Evolutionary conservation across 345 rosid species (phyloP), one percentile per base, ranked within the genome.

Genomic region (Citrus mangshanensis): DNA sequence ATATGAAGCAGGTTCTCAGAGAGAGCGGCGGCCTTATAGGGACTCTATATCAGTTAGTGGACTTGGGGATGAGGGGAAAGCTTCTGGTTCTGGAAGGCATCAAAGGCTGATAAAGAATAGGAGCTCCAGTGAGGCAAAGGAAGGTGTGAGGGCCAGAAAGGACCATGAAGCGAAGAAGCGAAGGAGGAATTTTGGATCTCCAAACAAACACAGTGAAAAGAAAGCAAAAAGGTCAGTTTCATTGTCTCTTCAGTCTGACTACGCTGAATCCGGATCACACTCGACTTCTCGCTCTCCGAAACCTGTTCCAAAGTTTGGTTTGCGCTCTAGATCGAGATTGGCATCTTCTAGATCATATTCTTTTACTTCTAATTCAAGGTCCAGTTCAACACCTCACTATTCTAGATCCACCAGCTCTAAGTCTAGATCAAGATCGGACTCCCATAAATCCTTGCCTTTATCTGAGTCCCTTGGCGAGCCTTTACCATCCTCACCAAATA

Each of bases 401-500:
- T 70, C 77, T 83, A 78, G 72, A 76, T 73, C 81, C 56, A 70
- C 32, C 64, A 68, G 58, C 40, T 62, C 76, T 28, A 77, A 81
- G 27, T 78, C 81, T 21, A 76, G 49, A 68, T 79, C 79, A 65
- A 82, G 84, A 27, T 82, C 59, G 25, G 69, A 67, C 75, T 80
- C 85, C 58, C 78, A 63, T 32, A 49, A 73, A 72, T 72, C 77
- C 16, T 73, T 80, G 72, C 76, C 87, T 37, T 76, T 80, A 65
- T 81, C 82, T 62, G 80, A 60, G 55, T 80, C 85, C 54, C 54
- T n/a, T 76, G 76, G 74, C 59, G 71, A 4, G 34, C 70, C 82
- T 72, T 73, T 74, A 74, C 83, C 76, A 10, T 80, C 85, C 55
- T 78, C 81, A 28, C 80, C 82, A 73, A 75, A 77, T 25, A 83